A percentile compares a stretch with the other conserved stretches of the same genome.
Conservation (phyloP, 306 rosid species). For the Cucurbita ficifolia region DNA sequence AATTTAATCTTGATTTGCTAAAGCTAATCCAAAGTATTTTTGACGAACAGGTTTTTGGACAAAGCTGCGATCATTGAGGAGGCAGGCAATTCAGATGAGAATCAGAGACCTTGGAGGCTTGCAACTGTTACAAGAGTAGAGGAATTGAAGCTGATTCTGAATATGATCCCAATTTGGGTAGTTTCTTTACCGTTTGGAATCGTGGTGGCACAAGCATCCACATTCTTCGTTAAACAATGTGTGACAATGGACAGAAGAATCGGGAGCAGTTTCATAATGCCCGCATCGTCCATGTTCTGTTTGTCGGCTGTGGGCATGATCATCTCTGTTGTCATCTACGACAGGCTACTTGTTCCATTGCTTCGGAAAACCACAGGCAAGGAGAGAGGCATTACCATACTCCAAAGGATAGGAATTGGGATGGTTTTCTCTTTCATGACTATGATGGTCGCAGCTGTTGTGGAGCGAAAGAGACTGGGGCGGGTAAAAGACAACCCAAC, state of each 20-base stretch:
- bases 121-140: slow-evolving; percentile 62
- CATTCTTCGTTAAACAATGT: slow-evolving; percentile 82
- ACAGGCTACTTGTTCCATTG: slow-evolving; percentile 52
- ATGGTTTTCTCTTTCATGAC: slow-evolving; percentile 42
- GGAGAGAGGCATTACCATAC: slow-evolving; percentile 83
- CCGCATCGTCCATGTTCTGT: slow-evolving; percentile 62
- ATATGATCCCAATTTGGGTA: slow-evolving; percentile 81
- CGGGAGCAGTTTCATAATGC: slow-evolving; percentile 32
- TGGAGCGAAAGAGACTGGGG: slow-evolving; percentile 45
- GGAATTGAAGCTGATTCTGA: slow-evolving; percentile 75
- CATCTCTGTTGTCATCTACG: slow-evolving; percentile 50
- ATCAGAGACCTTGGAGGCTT: slow-evolving; percentile 53
- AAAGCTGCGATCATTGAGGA: slow-evolving; percentile 60
- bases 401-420: slow-evolving; percentile 77
- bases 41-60: slow-evolving; percentile 56
- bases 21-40: not conserved
- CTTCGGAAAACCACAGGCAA: slow-evolving; percentile 42
- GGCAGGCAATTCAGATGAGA: slow-evolving; percentile 17
- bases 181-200: slow-evolving; percentile 59
- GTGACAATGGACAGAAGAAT: slow-evolving; percentile 30
- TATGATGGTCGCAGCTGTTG: slow-evolving; percentile 53
- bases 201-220: slow-evolving; percentile 54
- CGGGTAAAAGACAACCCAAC: not conserved
- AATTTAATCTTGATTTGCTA: no score
- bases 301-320: slow-evolving; percentile 62